These are phyloP conservation scores for Carex sylvatica DNA, from an alignment of 202 grass and related monocot genomes.

Conservation along the genomic window DNA sequence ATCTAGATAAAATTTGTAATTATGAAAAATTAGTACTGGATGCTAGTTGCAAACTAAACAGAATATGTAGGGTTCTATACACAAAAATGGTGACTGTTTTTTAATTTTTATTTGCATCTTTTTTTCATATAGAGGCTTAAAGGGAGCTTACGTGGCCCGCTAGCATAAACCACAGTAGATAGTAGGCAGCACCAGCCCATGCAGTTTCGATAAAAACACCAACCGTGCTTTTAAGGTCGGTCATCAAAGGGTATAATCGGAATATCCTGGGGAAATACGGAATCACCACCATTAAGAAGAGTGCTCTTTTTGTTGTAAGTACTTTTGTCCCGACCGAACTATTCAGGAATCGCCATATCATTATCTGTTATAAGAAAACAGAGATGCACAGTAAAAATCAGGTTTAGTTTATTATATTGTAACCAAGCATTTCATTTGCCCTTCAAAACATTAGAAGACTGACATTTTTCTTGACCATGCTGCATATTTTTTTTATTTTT, in stretches of 20 bases:
- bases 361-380: slow-evolving; percentile 50
- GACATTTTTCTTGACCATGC: too few relatives aligned
- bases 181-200: slow-evolving; percentile 95
- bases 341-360: slow-evolving; percentile 72
- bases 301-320: slow-evolving; percentile 48
- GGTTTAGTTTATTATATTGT: not conserved
- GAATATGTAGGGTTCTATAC: not conserved
- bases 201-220: slow-evolving; percentile 91
- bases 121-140: not conserved
- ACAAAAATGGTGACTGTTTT: not conserved
- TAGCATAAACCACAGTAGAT: slow-evolving; percentile 96
- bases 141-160: slow-evolving; percentile 73
- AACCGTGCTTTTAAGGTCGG: slow-evolving; percentile 75
- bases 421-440: too few relatives aligned
- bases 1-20: not conserved
- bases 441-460: too few relatives aligned
- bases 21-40: not conserved
- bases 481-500: too few relatives aligned
- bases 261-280: slow-evolving; percentile 76
- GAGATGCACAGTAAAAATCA: not conserved
- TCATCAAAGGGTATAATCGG: slow-evolving; percentile 63
- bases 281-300: slow-evolving; percentile 68
- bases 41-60: not conserved
- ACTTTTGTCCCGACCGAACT: slow-evolving; percentile 49
- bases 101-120: not conserved